Conservation (phyloP, 106 monocot genomes). For the Agapanthus africanus region DNA sequence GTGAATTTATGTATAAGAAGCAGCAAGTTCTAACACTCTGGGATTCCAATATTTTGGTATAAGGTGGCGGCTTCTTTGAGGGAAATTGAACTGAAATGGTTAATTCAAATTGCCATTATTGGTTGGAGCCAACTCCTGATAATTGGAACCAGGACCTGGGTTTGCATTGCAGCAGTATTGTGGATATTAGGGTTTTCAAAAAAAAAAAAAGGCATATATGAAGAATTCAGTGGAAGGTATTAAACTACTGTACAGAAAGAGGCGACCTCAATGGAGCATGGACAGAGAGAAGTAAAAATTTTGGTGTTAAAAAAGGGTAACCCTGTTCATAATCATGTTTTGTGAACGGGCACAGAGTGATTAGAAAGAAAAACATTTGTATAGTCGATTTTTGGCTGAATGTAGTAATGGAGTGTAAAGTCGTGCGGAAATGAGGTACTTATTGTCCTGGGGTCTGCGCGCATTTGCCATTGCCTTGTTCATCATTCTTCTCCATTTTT, state of each 20-base stretch:
- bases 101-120: not conserved
- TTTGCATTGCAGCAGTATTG: slow-evolving; percentile 11
- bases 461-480: too few species aligned
- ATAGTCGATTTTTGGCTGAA: slow-evolving; percentile 22
- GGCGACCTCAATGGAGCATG: slow-evolving; percentile 8
- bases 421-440: too few species aligned
- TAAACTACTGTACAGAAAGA: slow-evolving; percentile 27
- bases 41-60: not conserved
- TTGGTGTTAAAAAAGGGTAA: not conserved
- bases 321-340: not conserved
- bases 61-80: not conserved
- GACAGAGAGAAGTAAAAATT: not conserved
- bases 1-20: not conserved
- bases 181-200: slow-evolving; percentile 28
- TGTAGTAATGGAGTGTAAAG: slow-evolving; percentile 11
- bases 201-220: not conserved
- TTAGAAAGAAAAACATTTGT: slow-evolving; percentile 12
- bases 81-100: not conserved
- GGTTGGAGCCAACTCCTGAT: not conserved
- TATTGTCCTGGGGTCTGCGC: too few species aligned
- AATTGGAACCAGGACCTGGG: not conserved
- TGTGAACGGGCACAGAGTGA: not conserved
- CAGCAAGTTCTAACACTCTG: not conserved
- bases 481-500: too few species aligned
- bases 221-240: not conserved